Base-by-base conservation (phyloP, 2,329 filamentous ascomycete genomes). In the Ophiostoma ips region DNA sequence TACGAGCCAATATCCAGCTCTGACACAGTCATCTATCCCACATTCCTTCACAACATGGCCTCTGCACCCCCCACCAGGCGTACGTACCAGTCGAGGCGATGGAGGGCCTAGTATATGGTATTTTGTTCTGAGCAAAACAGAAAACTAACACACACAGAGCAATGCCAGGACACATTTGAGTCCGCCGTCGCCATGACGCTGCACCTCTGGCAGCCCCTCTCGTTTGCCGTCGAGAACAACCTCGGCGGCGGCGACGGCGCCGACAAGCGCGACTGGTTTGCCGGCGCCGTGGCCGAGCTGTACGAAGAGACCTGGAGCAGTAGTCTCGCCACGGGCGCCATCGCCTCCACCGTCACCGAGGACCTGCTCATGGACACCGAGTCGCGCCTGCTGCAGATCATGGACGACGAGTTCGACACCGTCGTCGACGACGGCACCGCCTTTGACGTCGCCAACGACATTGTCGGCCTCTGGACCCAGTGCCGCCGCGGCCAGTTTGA, bases 231-330 rank as follows among this genome's bases (percentile, higher is more conserved):
- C 41, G 77, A 85, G 63, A 87, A 87, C 64, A 74, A 79, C 67
- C 95, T 89, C 84, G 92, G 90, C 59, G 92, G 90, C 2, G 79
- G 86, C 37, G 81, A 87, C 61, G 83, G 81, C 19, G 66, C 73
- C 53, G 87, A 94, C 66, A 96, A 96, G 71, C 84, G 90, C 60
- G 90, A 95, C 73, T 96, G 89, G 90, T 86, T 98, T 60, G 90
- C 86, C 48, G 89, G 88, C 55, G 85, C 84, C 40, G 74, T 96
- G 49, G 83, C 82, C 52, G 87, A 95, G 24, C 78, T 95, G 55
- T 83, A 95, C 58, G 62, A 63, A 52, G 54, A 65, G 28, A 46
- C 58, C 35, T 54, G 56, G 55, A 35, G 49, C 48, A 50, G 36
- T 48, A 48, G 31, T 7, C 53, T 58, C 60, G 43, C 55, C 5